Percentiles rank a stretch among this genome's conserved stretches.
Evolutionary conservation across 306 rosid genomes (phyloP).

Genomic region (Ziziphus jujuba): DNA sequence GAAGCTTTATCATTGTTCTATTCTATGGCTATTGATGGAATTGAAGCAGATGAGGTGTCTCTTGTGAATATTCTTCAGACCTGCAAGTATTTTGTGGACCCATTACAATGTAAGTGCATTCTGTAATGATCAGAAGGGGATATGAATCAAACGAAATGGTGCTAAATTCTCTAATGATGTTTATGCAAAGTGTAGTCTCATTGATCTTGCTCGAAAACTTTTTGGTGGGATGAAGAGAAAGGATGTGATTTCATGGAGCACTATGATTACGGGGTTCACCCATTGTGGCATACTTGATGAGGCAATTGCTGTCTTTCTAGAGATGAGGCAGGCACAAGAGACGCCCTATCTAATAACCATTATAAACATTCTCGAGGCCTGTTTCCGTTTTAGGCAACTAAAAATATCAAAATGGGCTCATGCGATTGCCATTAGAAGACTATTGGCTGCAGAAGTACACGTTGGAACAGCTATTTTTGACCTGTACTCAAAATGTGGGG

Average conservation of each 20-base stretch:
- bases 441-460: conserved; percentile 31
- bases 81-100: conserved; percentile 30
- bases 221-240: conserved; percentile 36
- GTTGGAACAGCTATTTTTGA: conserved; percentile 43
- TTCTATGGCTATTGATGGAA: conserved; percentile 35
- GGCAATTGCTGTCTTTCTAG: conserved; percentile 32
- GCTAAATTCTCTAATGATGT: conserved; percentile 39
- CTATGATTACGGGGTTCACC: conserved; percentile 49
- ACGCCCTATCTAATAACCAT: conserved; percentile 39
- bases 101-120: conserved; percentile 37
- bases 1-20: conserved; percentile 35
- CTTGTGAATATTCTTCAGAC: conserved; percentile 48
- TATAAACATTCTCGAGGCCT: conserved; percentile 40
- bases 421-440: conserved; percentile 34
- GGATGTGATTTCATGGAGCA: conserved; percentile 50
- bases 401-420: conserved; percentile 45
- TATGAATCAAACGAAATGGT: conserved; percentile 37
- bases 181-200: conserved; percentile 43
- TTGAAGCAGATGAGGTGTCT: conserved; percentile 38
- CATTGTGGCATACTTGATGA: conserved; percentile 31
- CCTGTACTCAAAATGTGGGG: conserved; percentile 57
- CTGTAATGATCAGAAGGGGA: conserved; percentile 31
- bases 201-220: conserved; percentile 32
- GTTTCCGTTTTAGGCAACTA: conserved; percentile 38
- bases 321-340: conserved; percentile 32